A percentile compares a stretch with the other conserved stretches of the same genome.
These are phyloP conservation scores for Acanthochlamys bracteata DNA, from an alignment of 106 monocot species.

Conservation along the genomic window DNA sequence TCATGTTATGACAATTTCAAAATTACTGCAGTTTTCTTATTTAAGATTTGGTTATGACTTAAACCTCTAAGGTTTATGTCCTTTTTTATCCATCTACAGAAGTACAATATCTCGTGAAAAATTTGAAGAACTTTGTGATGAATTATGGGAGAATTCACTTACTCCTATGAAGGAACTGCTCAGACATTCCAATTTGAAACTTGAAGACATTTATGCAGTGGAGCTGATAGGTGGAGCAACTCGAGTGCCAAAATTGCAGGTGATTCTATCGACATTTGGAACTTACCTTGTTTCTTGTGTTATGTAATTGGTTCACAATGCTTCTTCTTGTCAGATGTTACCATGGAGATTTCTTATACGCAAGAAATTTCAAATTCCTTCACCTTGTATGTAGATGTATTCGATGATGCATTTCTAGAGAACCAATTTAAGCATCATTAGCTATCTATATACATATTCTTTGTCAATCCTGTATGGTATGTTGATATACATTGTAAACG, in stretches of 20 bases:
- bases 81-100: slow-evolving; percentile 30
- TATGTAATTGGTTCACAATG: not conserved
- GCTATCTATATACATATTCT: too few relatives aligned
- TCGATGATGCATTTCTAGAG: too few relatives aligned
- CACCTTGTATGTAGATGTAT: too few relatives aligned
- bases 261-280: slow-evolving; percentile 10
- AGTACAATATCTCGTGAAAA: slow-evolving; percentile 92
- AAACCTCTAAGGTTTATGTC: too few relatives aligned
- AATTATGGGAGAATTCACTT: slow-evolving; percentile 74
- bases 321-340: too few relatives aligned
- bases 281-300: not conserved
- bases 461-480: too few relatives aligned
- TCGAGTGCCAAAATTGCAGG: slow-evolving; percentile 97
- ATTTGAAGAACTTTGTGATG: slow-evolving; percentile 96
- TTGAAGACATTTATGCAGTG: slow-evolving; percentile 83
- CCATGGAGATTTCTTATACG: too few relatives aligned
- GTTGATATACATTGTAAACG: too few relatives aligned
- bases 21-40: not conserved
- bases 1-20: not conserved
- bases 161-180: slow-evolving; percentile 79
- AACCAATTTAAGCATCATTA: too few relatives aligned
- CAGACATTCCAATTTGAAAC: slow-evolving; percentile 51
- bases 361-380: too few relatives aligned
- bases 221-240: slow-evolving; percentile 99
- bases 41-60: not conserved